These are phyloP conservation scores for Curvularia sp. DNA, from an alignment of 2,329 filamentous ascomycete species.

Conservation along the genomic window DNA sequence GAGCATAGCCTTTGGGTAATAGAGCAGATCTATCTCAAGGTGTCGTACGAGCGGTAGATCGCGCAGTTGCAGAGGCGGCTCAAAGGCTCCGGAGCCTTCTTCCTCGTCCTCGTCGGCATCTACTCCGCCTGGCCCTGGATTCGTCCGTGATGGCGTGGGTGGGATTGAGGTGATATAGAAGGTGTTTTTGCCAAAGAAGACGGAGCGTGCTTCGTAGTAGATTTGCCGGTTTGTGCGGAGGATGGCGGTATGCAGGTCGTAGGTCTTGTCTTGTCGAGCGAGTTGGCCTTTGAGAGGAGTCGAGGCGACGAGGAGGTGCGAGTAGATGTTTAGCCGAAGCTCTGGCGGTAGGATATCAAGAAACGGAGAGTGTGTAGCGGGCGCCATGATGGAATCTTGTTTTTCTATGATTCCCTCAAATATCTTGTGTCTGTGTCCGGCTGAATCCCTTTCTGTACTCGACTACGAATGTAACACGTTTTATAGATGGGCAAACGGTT, in stretches of 20 bases:
- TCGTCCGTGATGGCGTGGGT: slow-evolving; percentile 1
- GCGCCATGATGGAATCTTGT: slow-evolving; percentile 7
- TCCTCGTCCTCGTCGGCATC: slow-evolving; percentile 6
- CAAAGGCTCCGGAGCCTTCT: slow-evolving; percentile 29
- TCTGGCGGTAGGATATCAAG: slow-evolving; percentile 41
- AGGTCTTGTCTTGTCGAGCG: slow-evolving; percentile 31
- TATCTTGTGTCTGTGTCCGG: neutral
- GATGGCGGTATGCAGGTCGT: slow-evolving; percentile 46
- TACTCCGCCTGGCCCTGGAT: slow-evolving; percentile 4
- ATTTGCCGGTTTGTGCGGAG: slow-evolving; percentile 50
- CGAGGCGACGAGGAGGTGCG: slow-evolving; percentile 33
- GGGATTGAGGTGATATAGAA: slow-evolving; percentile 41
- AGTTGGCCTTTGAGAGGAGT: slow-evolving; percentile 30
- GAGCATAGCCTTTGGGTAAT: slow-evolving; percentile 25
- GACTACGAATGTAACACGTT: neutral
- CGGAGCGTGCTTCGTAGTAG: slow-evolving; percentile 50
- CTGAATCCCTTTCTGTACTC: neutral
- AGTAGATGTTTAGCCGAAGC: slow-evolving; percentile 41
- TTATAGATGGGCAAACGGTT: neutral
- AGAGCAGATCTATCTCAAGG: slow-evolving; percentile 39
- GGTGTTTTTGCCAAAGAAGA: slow-evolving; percentile 53
- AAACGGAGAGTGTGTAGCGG: slow-evolving; percentile 24
- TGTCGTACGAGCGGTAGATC: slow-evolving; percentile 34
- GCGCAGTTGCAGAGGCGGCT: slow-evolving; percentile 35
- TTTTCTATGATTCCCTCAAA: neutral